Base-by-base conservation (phyloP, 2,329 filamentous ascomycete genomes). In the Diplodia intermedia region DNA sequence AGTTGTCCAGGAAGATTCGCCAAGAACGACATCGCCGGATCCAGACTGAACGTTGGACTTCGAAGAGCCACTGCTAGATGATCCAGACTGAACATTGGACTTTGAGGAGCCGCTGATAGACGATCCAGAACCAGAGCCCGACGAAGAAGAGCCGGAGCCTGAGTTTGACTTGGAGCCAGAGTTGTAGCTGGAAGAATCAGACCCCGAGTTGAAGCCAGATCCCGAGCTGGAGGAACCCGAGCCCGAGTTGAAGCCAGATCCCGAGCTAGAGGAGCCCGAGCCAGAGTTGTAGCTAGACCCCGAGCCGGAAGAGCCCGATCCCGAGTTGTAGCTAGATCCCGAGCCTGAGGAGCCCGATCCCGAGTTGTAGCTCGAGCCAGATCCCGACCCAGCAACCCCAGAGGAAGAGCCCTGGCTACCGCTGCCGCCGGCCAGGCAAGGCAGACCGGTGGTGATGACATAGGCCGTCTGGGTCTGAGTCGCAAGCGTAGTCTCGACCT, bases 401-500 rank as follows among this genome's bases (percentile, higher is more conserved):
- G 33, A 36, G 20, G 33, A 57, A 36, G n/a, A 18, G n/a, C 55
- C 18, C 55, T 40, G 18, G 36, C 20, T 12, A 47, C 38, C 20
- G 33, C 33, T 26, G 14, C 33, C 18, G 14, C 55, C 55, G 8
- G 33, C 55, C 31, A 40, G 33, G 20, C 55, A 57, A 9, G 55
- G 55, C 4, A 57, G 38, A 36, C 55, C 55, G n/a, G 55, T 57
- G 31, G 55, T 57, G 12, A 57, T 57, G 11, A 57, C 55, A 40
- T 57, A 57, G 9, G 55, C 55, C 8, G 55, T 57, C 33, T 57
- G 33, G 18, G 55, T 57, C 36, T 43, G 36, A 5, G 55, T 57
- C 1, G 55, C 33, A 14, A 40, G n/a, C 36, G 36, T 36, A n/a
- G 38, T 26, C 55, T 57, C 55, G 11, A 57, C 36, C 33, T 57